Percentiles rank a stretch among this genome's conserved stretches.
Evolutionary conservation across 371 early-diverging fungal genomes (phyloP).

Genomic region (Conidiobolus incongruus): DNA sequence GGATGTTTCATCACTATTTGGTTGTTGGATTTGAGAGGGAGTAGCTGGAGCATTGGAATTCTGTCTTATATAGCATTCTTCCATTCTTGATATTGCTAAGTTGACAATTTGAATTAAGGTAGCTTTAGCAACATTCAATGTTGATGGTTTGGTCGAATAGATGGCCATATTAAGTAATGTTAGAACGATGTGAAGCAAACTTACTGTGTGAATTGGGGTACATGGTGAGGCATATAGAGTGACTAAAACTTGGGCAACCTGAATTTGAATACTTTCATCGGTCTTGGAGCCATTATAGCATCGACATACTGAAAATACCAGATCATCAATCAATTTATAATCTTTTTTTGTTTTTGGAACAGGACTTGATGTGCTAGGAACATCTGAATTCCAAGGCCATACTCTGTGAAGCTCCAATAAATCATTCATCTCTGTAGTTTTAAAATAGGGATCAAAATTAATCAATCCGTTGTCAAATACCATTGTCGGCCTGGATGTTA

Average conservation of each 20-base stretch:
- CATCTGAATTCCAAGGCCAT: slow-evolving; percentile 11
- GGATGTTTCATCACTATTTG: background rate
- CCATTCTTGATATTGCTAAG: slow-evolving; percentile 26
- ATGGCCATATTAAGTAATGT: slow-evolving; percentile 46
- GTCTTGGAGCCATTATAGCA: slow-evolving; percentile 24
- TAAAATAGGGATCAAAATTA: background rate
- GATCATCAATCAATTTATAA: slow-evolving; percentile 14
- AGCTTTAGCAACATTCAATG: slow-evolving; percentile 68
- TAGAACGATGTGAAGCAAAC: slow-evolving; percentile 26
- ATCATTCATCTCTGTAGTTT: slow-evolving; percentile 11
- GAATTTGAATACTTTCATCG: slow-evolving; percentile 40
- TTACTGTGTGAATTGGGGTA: slow-evolving; percentile 12
- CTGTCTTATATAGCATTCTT: slow-evolving; percentile 1
- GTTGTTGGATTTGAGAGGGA: background rate
- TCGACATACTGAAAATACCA: slow-evolving; percentile 17
- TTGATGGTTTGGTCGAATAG: slow-evolving; percentile 38
- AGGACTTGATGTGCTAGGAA: slow-evolving; percentile 10
- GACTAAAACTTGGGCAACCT: slow-evolving; percentile 33
- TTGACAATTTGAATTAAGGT: slow-evolving; percentile 73
- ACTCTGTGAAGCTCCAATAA: slow-evolving; percentile 12
- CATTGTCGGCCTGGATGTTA: background rate
- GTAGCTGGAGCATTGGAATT: background rate
- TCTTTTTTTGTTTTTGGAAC: slow-evolving; percentile 9
- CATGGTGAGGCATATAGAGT: slow-evolving; percentile 14
- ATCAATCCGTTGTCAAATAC: slow-evolving; percentile 2